phyloP scores from a whole-genome alignment of 495 filamentous ascomycete genomes.

The Daldinia decipiens region DNA sequence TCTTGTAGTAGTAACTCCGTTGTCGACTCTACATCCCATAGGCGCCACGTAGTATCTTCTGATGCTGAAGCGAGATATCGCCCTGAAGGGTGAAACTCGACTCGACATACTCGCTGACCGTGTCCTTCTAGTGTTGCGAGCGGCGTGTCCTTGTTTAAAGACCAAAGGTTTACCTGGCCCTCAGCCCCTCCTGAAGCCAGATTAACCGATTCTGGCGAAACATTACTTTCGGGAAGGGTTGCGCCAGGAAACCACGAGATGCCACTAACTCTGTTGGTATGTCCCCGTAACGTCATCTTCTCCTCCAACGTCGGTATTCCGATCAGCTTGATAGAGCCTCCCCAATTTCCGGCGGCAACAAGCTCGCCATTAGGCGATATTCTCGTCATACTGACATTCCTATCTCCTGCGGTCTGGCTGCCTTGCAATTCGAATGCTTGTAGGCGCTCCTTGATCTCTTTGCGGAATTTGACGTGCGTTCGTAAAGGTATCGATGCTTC shows the following conservation, averaged over 20 bases:
- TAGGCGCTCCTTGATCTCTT: constrained; percentile 85
- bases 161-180: constrained; percentile 91
- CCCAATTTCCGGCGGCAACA: constrained; percentile 91
- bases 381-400: constrained; percentile 87
- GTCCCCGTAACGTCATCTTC: constrained; percentile 77
- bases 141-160: constrained; percentile 82
- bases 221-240: constrained; percentile 73
- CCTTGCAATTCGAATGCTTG: constrained; percentile 88
- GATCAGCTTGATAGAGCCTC: constrained; percentile 85
- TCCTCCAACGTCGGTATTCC: constrained; percentile 84
- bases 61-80: constrained; percentile 91
- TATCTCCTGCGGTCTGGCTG: constrained; percentile 89
- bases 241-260: constrained; percentile 88
- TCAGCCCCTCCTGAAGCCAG: constrained; percentile 92
- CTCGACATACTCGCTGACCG: constrained; percentile 84
- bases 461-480: constrained; percentile 90
- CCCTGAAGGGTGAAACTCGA: constrained; percentile 95
- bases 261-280: constrained; percentile 87
- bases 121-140: constrained; percentile 87
- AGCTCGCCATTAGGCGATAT: constrained; percentile 88
- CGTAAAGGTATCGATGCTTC: constrained; percentile 85
- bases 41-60: constrained; percentile 94
- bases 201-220: constrained; percentile 80
- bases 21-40: constrained; percentile 91
- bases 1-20: constrained; percentile 91